A percentile compares a stretch with the other conserved stretches of the same genome.
phyloP scores from a whole-genome alignment of 805 yeast genomes.

The Wickerhamiella azymoides region DNA sequence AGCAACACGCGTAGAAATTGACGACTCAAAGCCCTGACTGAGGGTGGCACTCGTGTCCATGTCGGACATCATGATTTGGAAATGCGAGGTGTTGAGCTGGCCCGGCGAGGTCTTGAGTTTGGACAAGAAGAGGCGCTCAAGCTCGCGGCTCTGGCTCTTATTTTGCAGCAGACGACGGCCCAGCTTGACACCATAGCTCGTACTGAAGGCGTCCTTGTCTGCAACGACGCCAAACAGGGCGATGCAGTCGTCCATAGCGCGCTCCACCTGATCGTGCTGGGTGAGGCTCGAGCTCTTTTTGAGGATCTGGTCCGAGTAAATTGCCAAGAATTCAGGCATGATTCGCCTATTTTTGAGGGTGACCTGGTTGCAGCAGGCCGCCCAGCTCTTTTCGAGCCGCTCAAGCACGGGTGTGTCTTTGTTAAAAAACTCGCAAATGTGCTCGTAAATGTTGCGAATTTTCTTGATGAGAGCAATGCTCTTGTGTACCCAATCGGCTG shows the following conservation, averaged over 20 bases:
- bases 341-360: not conserved
- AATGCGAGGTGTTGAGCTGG: conserved; percentile 76
- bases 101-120: conserved; percentile 77
- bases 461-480: conserved; percentile 7
- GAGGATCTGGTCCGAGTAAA: conserved; percentile 65
- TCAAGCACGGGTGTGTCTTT: not conserved
- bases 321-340: conserved; percentile 12
- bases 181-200: conserved; percentile 71
- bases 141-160: conserved; percentile 66
- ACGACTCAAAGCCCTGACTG: conserved; percentile 49
- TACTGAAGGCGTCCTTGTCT: conserved; percentile 90
- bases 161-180: conserved; percentile 83
- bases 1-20: conserved; percentile 39
- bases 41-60: conserved; percentile 52
- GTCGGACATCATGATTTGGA: conserved; percentile 90
- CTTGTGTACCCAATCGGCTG: conserved; percentile 12
- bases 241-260: conserved; percentile 66
- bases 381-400: not conserved
- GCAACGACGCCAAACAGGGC: conserved; percentile 71
- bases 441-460: conserved; percentile 4
- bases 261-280: conserved; percentile 39
- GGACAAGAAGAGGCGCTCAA: conserved; percentile 48
- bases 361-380: conserved; percentile 1
- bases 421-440: not conserved
- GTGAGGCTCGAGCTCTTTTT: conserved; percentile 55